Evolutionary conservation across 2,329 filamentous ascomycete species (phyloP).

Genomic region (Diplodia sapinea): DNA sequence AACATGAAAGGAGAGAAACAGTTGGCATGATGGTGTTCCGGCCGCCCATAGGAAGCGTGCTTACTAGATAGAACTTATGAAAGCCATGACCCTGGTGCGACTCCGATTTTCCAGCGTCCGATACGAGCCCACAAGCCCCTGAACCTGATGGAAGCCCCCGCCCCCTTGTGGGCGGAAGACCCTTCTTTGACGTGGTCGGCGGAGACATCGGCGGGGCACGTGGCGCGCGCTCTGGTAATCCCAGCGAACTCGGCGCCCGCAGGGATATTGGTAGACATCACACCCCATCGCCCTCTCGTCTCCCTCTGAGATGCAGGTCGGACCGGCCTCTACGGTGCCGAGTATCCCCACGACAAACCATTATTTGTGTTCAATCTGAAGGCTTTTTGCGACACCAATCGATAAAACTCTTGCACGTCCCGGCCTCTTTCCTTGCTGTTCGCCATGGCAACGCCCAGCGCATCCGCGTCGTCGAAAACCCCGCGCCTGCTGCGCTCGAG

Average conservation of each 20-base stretch:
- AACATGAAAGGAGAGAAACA: conserved; percentile 5
- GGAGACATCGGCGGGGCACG: conserved; percentile 7
- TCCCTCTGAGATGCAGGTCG: not conserved
- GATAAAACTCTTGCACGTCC: conserved; percentile 7
- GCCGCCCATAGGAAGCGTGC: not conserved
- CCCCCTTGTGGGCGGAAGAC: not conserved
- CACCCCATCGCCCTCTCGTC: conserved; percentile 10
- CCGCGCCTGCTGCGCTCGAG: conserved; percentile 49
- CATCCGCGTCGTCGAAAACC: conserved; percentile 41
- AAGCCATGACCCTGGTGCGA: conserved; percentile 10
- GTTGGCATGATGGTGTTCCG: conserved; percentile 7
- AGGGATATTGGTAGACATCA: conserved; percentile 5
- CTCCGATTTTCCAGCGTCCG: not conserved
- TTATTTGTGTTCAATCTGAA: not conserved
- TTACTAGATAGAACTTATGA: conserved; percentile 7
- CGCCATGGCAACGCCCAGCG: conserved; percentile 40
- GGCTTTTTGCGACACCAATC: not conserved
- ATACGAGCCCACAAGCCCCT: conserved; percentile 18
- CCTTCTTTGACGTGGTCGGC: conserved; percentile 30
- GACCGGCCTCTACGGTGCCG: not conserved
- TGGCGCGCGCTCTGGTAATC: conserved; percentile 16
- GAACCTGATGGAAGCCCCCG: not conserved
- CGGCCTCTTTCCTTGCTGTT: conserved; percentile 3
- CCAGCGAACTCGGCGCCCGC: conserved; percentile 28
- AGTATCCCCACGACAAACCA: too few relatives aligned